Percentiles rank a stretch among this genome's conserved stretches.
phyloP scores from a whole-genome alignment of 2,329 filamentous ascomycete species.

The Colletotrichum liriopes region DNA sequence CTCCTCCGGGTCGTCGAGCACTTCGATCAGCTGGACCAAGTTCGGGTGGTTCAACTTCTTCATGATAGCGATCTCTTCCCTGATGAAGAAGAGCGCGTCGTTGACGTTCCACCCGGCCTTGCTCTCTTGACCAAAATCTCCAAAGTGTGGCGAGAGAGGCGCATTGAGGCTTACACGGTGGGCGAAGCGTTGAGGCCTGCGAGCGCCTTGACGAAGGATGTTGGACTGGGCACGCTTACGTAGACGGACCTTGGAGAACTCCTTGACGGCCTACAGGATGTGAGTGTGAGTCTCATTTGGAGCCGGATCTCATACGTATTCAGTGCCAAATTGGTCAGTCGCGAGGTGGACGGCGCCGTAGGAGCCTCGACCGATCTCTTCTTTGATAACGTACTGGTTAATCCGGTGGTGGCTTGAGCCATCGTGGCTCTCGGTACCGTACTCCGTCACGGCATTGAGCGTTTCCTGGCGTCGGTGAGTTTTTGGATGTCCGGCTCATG shows the following conservation, averaged over 20 bases:
- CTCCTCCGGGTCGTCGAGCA: constrained; percentile 94
- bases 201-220: constrained; percentile 74
- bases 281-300: constrained; percentile 43
- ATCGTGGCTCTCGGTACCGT: constrained; percentile 87
- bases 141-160: constrained; percentile 48
- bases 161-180: constrained; percentile 49
- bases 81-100: constrained; percentile 84
- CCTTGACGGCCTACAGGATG: constrained; percentile 87
- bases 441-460: constrained; percentile 89
- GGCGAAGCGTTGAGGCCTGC: constrained; percentile 60
- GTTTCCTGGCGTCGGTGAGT: constrained; percentile 77
- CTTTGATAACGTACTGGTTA: constrained; percentile 94
- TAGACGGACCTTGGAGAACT: constrained; percentile 94
- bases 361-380: constrained; percentile 96
- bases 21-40: constrained; percentile 92
- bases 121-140: constrained; percentile 36
- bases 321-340: constrained; percentile 88
- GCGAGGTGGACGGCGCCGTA: constrained; percentile 95
- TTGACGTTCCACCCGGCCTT: constrained; percentile 12
- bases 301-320: constrained; percentile 80
- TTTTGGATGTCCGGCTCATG: background rate
- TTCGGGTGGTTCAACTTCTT: constrained; percentile 98
- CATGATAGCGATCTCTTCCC: constrained; percentile 98
- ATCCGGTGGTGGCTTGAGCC: constrained; percentile 87
- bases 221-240: constrained; percentile 93